These are phyloP conservation scores for Echinosophora koreensis DNA, from an alignment of 306 rosid species.

Conservation along the genomic window DNA sequence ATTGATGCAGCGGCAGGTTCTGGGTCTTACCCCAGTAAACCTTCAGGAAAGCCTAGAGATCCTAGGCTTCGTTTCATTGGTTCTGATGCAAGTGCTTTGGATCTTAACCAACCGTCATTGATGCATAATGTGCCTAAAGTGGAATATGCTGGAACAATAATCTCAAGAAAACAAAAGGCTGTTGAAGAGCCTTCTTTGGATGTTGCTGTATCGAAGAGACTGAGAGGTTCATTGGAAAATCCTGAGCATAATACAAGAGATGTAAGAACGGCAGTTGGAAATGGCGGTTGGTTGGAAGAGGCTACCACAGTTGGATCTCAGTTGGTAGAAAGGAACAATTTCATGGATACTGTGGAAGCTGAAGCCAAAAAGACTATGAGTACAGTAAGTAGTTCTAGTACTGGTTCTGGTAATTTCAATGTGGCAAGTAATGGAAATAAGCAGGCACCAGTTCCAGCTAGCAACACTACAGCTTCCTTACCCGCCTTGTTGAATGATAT, in stretches of 20 bases:
- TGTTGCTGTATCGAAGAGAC: constrained; percentile 69
- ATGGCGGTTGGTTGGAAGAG: constrained; percentile 87
- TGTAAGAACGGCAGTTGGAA: constrained; percentile 52
- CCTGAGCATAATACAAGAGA: constrained; percentile 52
- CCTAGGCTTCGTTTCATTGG: constrained; percentile 87
- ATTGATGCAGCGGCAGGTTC: constrained; percentile 53
- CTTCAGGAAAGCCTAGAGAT: constrained; percentile 82
- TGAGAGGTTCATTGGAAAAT: constrained; percentile 60
- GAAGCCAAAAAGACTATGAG: constrained; percentile 54
- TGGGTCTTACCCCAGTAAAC: constrained; percentile 60
- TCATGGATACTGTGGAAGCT: constrained; percentile 52
- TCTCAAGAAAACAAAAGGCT: constrained; percentile 78
- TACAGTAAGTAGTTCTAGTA: constrained; percentile 46
- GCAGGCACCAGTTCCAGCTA: constrained; percentile 44
- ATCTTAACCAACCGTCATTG: constrained; percentile 60
- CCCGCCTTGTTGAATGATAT: constrained; percentile 72
- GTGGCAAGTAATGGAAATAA: constrained; percentile 61
- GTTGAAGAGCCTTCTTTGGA: constrained; percentile 64
- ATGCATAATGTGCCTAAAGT: constrained; percentile 60
- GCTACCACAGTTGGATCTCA: constrained; percentile 53
- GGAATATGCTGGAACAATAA: constrained; percentile 57
- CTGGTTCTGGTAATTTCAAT: constrained; percentile 43
- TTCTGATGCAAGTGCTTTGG: constrained; percentile 63
- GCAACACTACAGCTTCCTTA: constrained; percentile 54
- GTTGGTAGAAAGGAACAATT: constrained; percentile 57